Evolutionary conservation across 192 early-diverging fungal genomes (phyloP), one percentile per base, ranked within the genome.

Genomic region (Spinellus fusiger): DNA sequence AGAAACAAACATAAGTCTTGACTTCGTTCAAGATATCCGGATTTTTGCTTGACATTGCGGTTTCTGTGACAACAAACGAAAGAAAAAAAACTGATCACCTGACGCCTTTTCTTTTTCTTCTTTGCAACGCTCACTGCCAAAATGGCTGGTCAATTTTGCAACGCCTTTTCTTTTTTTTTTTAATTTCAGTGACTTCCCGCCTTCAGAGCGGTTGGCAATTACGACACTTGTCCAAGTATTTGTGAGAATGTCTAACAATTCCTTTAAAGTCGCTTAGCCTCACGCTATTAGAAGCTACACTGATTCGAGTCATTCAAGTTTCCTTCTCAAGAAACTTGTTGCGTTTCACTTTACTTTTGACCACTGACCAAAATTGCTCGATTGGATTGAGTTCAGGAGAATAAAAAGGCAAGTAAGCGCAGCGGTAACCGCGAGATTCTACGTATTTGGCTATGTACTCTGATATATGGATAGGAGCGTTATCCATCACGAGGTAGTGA

Each of bases 381-480:
- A 59, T 64, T 5, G 66, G 61, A 54, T 64, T 69, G 5, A 69
- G 68, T 29, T 59, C 56, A 26, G 61, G 48, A 34, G 61, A 69
- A 48, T 54, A 62, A n/a, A 54, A 40, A 13, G 68, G 61, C 4
- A 69, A 49, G 47, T 53, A 69, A 35, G 46, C 49, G 33, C 51
- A 57, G 9, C 46, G 25, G 22, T 61, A 50, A 0, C 58, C 59
- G 6, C 44, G 40, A 33, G 20, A 22, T 31, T 54, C 20, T 16
- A 68, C 29, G 12, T 34, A 37, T 22, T 60, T 55, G 6, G 37
- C 37, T 46, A 64, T 31, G 15, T 31, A 31, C 22, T 48, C 25
- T 23, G 62, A 13, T 27, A 44, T 63, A 28, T 70, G 61, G 37
- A 64, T 60, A 23, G 29, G 38, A 10, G 61, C 38, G 28, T 64